phyloP scores from a whole-genome alignment of 306 rosid genomes.

The Luffa acutangula region DNA sequence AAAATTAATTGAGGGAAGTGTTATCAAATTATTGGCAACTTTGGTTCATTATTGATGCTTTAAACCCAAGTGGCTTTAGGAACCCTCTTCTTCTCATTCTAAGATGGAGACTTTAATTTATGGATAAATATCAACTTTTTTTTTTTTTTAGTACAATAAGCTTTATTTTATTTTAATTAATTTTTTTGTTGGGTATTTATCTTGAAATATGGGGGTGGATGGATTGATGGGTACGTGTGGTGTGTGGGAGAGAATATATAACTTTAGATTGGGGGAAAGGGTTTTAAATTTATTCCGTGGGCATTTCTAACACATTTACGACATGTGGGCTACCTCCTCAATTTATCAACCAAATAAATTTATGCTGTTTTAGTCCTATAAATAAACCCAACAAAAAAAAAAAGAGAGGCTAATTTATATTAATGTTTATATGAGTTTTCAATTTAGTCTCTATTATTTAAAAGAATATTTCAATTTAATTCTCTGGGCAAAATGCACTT shows the following conservation, averaged over 20 bases:
- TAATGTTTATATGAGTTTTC: no score
- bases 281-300: not conserved
- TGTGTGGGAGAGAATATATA: not conserved
- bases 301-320: not conserved
- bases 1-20: not conserved
- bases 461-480: no score
- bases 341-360: no score
- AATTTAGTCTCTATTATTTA: no score
- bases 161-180: no score
- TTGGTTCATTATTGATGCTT: not conserved
- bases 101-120: not conserved
- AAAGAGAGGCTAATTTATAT: no score
- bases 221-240: not conserved
- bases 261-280: not conserved
- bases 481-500: no score
- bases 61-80: not conserved
- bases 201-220: not conserved
- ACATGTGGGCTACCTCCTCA: not conserved
- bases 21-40: not conserved
- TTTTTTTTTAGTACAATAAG: not conserved
- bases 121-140: not conserved
- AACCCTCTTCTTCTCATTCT: not conserved
- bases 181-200: not conserved
- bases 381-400: no score
- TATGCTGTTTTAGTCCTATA: no score